A percentile compares a stretch with the other conserved stretches of the same genome.
These are phyloP conservation scores for Naegleria lovaniensis DNA, from an alignment of 208 protist genomes.

Conservation along the genomic window DNA sequence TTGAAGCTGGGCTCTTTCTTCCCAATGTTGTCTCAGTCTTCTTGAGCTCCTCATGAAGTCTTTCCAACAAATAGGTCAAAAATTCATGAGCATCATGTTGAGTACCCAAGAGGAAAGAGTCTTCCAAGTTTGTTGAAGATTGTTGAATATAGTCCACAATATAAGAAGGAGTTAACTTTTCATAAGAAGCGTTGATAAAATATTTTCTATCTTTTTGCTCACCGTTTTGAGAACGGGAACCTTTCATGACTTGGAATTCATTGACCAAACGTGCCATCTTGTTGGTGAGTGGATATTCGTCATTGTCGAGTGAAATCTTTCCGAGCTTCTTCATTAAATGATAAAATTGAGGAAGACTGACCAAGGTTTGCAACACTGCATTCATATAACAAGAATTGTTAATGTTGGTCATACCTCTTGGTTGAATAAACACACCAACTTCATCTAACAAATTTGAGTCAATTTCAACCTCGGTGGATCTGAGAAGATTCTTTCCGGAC, in stretches of 20 bases:
- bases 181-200: background rate
- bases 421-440: slow-evolving; percentile 8
- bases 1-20: background rate
- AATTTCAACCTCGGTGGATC: background rate
- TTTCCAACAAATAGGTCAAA: slow-evolving; percentile 64
- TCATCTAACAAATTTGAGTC: background rate
- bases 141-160: background rate
- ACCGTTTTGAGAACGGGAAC: background rate
- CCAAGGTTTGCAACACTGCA: background rate
- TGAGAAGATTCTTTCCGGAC: background rate
- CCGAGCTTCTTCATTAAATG: background rate
- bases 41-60: slow-evolving; percentile 73
- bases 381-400: slow-evolving; percentile 24
- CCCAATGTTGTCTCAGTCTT: background rate
- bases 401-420: slow-evolving; percentile 23
- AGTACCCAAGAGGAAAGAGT: slow-evolving; percentile 5
- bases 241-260: background rate
- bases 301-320: background rate
- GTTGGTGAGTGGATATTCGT: background rate
- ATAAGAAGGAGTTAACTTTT: background rate
- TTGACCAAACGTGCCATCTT: background rate
- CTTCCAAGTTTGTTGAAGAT: background rate
- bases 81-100: slow-evolving; percentile 84
- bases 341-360: slow-evolving; percentile 10
- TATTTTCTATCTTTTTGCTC: background rate